Evolutionary conservation across 2,329 filamentous ascomycete genomes (phyloP).

Genomic region (Chaetomiaceae sp.): DNA sequence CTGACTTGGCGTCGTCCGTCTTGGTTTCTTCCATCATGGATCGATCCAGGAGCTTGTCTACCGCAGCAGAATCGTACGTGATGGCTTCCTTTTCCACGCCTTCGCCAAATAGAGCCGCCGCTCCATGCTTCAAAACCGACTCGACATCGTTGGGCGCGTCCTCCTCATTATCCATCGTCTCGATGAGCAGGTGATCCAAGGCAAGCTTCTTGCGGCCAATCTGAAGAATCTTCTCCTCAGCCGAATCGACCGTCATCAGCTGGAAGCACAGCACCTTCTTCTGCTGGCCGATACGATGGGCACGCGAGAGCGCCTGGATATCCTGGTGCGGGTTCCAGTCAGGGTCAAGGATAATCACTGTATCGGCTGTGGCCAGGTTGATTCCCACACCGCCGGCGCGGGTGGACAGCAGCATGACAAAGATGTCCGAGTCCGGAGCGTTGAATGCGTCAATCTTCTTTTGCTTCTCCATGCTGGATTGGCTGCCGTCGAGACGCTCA

Average conservation of each 20-base stretch:
- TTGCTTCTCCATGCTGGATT: conserved; percentile 82
- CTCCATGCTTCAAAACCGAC: conserved; percentile 82
- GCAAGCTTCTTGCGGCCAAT: conserved; percentile 95
- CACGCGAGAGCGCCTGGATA: conserved; percentile 88
- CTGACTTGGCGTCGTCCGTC: conserved; percentile 58
- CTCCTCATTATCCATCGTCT: conserved; percentile 76
- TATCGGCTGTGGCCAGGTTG: conserved; percentile 94
- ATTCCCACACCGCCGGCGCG: conserved; percentile 95
- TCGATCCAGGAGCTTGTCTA: conserved; percentile 90
- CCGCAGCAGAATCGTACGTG: conserved; percentile 71
- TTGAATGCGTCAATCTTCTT: conserved; percentile 94
- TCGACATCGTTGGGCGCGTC: conserved; percentile 76
- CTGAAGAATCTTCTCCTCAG: conserved; percentile 94
- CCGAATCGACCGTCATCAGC: conserved; percentile 80
- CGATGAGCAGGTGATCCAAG: conserved; percentile 89
- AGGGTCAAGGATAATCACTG: conserved; percentile 93
- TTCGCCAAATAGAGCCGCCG: conserved; percentile 79
- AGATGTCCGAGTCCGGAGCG: conserved; percentile 72
- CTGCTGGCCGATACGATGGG: conserved; percentile 93
- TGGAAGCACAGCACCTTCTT: conserved; percentile 96
- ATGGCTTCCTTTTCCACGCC: conserved; percentile 68
- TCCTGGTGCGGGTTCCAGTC: conserved; percentile 99
- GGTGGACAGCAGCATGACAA: conserved; percentile 90
- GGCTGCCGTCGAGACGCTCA: conserved; percentile 79
- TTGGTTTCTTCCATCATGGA: conserved; percentile 72